Percentiles rank a stretch among this genome's conserved stretches.
These are phyloP conservation scores for Hypoxylon sp. DNA, from an alignment of 2,329 filamentous ascomycete species.

Conservation along the genomic window DNA sequence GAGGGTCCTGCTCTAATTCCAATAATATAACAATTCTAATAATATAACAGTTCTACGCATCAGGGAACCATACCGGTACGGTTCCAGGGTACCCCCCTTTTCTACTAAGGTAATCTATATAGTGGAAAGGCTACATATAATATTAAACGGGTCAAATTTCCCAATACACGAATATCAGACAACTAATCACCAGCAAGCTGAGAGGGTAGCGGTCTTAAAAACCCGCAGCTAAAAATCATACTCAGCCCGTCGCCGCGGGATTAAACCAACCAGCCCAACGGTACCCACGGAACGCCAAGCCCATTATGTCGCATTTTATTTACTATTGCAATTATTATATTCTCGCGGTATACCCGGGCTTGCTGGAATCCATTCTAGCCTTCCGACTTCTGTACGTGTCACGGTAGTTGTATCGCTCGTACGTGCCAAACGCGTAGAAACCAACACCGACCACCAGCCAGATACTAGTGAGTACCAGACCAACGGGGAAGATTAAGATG, in stretches of 20 bases:
- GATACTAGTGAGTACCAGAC: conserved; percentile 72
- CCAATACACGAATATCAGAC: conserved; percentile 24
- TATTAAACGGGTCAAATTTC: conserved; percentile 8
- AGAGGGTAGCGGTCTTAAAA: conserved; percentile 21
- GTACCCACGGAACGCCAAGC: conserved; percentile 37
- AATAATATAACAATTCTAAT: too few relatives aligned
- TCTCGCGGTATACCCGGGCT: conserved; percentile 46
- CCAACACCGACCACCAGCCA: conserved; percentile 70
- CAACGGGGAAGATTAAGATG: conserved; percentile 76
- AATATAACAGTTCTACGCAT: too few relatives aligned
- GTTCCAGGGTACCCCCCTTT: too few relatives aligned
- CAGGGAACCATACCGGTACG: too few relatives aligned
- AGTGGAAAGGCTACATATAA: conserved; percentile 22
- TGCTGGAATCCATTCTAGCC: conserved; percentile 55
- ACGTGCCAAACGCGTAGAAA: conserved; percentile 73
- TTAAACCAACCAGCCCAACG: conserved; percentile 49
- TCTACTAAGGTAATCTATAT: conserved; percentile 3
- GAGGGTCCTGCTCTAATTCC: too few relatives aligned
- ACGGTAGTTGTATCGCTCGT: conserved; percentile 73
- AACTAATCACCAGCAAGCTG: conserved; percentile 25
- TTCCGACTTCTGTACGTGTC: conserved; percentile 69
- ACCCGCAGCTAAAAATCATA: conserved; percentile 23
- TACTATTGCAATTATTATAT: conserved; percentile 30
- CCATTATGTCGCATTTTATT: conserved; percentile 3
- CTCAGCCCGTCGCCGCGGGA: conserved; percentile 22